phyloP scores from a whole-genome alignment of 495 filamentous ascomycete species.

The Alectoria sarmentosa region DNA sequence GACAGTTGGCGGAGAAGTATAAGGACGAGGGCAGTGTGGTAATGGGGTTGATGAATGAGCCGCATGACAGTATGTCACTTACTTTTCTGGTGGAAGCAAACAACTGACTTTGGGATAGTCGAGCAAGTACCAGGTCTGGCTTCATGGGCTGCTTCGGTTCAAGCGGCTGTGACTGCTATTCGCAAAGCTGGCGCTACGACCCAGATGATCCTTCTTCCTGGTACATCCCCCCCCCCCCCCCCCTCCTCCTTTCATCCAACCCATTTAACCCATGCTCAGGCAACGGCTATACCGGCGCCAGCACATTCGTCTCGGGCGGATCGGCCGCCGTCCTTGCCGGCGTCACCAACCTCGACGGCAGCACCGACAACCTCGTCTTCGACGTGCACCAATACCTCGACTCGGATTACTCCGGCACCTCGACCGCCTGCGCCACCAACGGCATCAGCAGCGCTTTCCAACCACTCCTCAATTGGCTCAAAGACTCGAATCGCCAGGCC shows the following conservation, averaged over 20 bases:
- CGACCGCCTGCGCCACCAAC: slow-evolving; percentile 45
- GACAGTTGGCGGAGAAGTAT: slow-evolving; percentile 50
- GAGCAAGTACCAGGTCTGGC: slow-evolving; percentile 38
- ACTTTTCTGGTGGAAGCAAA: background rate
- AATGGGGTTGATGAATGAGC: slow-evolving; percentile 62
- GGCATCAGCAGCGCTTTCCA: slow-evolving; percentile 42
- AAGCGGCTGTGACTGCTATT: slow-evolving; percentile 52
- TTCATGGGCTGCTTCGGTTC: slow-evolving; percentile 46
- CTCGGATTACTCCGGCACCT: slow-evolving; percentile 47
- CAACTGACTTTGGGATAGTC: slow-evolving; percentile 14
- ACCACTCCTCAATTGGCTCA: slow-evolving; percentile 41
- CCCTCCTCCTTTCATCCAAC: slow-evolving; percentile 11
- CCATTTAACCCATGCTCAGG: slow-evolving; percentile 21
- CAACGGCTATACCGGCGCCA: slow-evolving; percentile 44
- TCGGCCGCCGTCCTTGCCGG: slow-evolving; percentile 41
- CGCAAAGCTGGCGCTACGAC: slow-evolving; percentile 47
- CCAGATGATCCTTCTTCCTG: slow-evolving; percentile 48
- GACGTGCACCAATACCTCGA: slow-evolving; percentile 55
- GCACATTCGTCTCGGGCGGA: slow-evolving; percentile 38
- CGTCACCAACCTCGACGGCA: slow-evolving; percentile 49
- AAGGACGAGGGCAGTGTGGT: slow-evolving; percentile 38
- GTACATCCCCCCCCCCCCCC: slow-evolving; percentile 11
- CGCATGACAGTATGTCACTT: slow-evolving; percentile 34
- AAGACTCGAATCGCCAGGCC: slow-evolving; percentile 43
- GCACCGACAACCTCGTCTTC: slow-evolving; percentile 46